These are phyloP conservation scores for Fragilaria crotonensis DNA, from an alignment of 108 stramenopile genomes.

Conservation along the genomic window DNA sequence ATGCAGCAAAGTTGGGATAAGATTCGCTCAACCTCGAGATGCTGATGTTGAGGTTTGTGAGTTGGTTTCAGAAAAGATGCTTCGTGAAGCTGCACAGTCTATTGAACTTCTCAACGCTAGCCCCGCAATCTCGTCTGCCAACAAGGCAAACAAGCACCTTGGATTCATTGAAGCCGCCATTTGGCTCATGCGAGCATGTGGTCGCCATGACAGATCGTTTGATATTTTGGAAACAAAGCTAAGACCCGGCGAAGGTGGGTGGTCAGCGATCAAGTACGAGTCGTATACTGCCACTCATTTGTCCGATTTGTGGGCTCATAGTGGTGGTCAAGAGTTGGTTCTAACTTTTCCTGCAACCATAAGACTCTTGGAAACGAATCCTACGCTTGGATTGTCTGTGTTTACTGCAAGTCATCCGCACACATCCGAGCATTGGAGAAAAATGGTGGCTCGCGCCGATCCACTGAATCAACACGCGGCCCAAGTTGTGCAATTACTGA, in stretches of 20 bases:
- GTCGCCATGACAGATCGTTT: conserved; percentile 72
- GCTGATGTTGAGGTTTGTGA: conserved; percentile 60
- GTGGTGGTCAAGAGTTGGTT: conserved; percentile 54
- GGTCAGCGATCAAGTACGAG: conserved; percentile 85
- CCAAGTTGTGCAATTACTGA: conserved; percentile 68
- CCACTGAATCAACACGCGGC: conserved; percentile 59
- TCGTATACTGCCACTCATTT: conserved; percentile 79
- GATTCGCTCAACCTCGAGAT: conserved; percentile 10
- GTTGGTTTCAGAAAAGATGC: conserved; percentile 50
- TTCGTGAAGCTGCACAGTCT: conserved; percentile 40
- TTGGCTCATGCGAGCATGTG: conserved; percentile 79
- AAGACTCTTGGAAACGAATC: conserved; percentile 67
- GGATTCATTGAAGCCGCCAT: conserved; percentile 77
- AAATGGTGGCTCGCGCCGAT: conserved; percentile 45
- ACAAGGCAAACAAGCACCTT: conserved; percentile 21
- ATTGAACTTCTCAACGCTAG: conserved; percentile 15
- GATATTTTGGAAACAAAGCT: conserved; percentile 46
- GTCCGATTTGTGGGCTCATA: conserved; percentile 71
- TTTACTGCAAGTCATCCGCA: conserved; percentile 78
- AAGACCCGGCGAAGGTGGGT: conserved; percentile 18
- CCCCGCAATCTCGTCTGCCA: neutral
- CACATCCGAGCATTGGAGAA: conserved; percentile 65
- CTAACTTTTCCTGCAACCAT: conserved; percentile 52
- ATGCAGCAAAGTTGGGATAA: conserved; percentile 49
- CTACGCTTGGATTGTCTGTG: conserved; percentile 68